phyloP scores from a whole-genome alignment of 2,329 filamentous ascomycete species.

The Talaromyces atroroseus region DNA sequence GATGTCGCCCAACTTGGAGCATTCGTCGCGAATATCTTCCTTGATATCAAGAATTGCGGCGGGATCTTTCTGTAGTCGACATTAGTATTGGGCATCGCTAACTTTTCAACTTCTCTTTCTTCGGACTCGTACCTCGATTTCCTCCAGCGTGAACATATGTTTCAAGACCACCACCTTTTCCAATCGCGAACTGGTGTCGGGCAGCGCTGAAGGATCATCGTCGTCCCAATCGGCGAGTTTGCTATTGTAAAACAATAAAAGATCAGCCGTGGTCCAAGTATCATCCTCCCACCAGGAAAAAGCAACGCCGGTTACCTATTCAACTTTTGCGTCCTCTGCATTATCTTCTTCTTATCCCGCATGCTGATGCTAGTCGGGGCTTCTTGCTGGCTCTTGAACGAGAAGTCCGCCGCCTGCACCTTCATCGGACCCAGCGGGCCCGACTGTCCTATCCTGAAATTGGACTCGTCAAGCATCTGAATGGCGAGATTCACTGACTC shows the following conservation, averaged over 20 bases:
- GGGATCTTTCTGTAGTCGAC: constrained; percentile 58
- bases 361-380: constrained; percentile 48
- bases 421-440: constrained; percentile 59
- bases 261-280: constrained; percentile 16
- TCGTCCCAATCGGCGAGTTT: constrained; percentile 95
- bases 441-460: constrained; percentile 64
- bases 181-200: constrained; percentile 54
- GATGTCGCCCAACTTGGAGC: constrained; percentile 75
- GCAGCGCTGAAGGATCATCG: constrained; percentile 62
- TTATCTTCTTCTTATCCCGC: constrained; percentile 81
- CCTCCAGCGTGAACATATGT: constrained; percentile 84
- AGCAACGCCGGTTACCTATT: no score
- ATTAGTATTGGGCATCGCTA: constrained; percentile 17
- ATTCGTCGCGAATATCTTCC: constrained; percentile 88
- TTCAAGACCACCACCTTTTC: constrained; percentile 83
- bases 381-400: constrained; percentile 84
- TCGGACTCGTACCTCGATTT: constrained; percentile 55
- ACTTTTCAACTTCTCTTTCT: not conserved
- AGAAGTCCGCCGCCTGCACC: constrained; percentile 79
- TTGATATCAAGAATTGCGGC: constrained; percentile 84
- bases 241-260: constrained; percentile 40
- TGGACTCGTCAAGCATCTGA: constrained; percentile 51
- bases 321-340: constrained; percentile 83
- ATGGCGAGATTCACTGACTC: constrained; percentile 72
- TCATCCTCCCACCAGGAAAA: constrained; percentile 14